Conservation (phyloP, 352 stramenopile species). For the Elongisporangium senticosum region DNA sequence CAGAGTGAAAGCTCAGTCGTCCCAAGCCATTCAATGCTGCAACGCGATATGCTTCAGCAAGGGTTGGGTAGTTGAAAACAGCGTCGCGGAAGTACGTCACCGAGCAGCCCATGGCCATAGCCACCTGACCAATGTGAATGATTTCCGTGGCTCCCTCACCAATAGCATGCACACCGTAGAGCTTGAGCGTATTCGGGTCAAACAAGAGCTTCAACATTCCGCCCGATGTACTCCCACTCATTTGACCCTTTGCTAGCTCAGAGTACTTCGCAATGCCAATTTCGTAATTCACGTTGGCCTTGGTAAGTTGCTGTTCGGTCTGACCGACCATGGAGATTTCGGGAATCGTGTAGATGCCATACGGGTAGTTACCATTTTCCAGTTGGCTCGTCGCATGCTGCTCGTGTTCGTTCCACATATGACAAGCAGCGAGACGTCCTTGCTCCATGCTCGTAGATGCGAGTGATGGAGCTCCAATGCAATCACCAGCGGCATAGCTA, state of each 20-base stretch:
- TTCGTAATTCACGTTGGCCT: slow-evolving; percentile 79
- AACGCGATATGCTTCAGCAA: slow-evolving; percentile 88
- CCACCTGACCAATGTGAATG: slow-evolving; percentile 90
- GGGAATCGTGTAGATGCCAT: slow-evolving; percentile 90
- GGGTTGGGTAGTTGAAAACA: slow-evolving; percentile 91
- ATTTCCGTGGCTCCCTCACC: slow-evolving; percentile 88
- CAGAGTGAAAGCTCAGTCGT: slow-evolving; percentile 74
- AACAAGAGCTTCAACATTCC: slow-evolving; percentile 90
- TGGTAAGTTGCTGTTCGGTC: slow-evolving; percentile 84
- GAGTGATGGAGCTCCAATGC: slow-evolving; percentile 81
- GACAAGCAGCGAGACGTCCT: slow-evolving; percentile 69
- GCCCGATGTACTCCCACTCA: slow-evolving; percentile 71
- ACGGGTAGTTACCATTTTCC: slow-evolving; percentile 81
- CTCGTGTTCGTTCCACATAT: slow-evolving; percentile 74
- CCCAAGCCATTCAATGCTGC: slow-evolving; percentile 82
- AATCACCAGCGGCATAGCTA: slow-evolving; percentile 85
- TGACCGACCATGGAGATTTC: slow-evolving; percentile 90
- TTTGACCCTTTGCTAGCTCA: slow-evolving; percentile 87
- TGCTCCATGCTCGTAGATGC: slow-evolving; percentile 90
- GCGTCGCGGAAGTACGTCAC: slow-evolving; percentile 87
- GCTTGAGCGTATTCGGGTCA: slow-evolving; percentile 66
- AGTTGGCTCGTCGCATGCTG: slow-evolving; percentile 63
- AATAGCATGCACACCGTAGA: slow-evolving; percentile 86
- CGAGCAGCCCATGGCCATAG: slow-evolving; percentile 73
- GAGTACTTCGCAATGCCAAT: slow-evolving; percentile 84